phyloP scores from a whole-genome alignment of 2,329 filamentous ascomycete genomes.

The Colletotrichum cuscutae region DNA sequence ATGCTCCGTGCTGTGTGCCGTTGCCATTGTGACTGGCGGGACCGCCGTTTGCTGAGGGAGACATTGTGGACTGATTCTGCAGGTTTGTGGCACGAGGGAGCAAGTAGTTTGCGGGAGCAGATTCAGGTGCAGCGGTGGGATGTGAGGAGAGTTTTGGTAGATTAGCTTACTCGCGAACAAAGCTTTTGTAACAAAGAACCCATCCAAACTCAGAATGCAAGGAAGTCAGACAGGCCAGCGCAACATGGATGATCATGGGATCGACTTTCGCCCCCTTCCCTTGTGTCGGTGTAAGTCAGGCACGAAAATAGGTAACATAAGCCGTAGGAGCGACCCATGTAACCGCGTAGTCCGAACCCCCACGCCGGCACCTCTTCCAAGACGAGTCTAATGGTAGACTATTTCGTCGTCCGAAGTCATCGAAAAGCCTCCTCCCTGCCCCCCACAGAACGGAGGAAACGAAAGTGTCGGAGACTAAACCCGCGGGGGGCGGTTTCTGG shows the following conservation, averaged over 20 bases:
- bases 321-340: not conserved
- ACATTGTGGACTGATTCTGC: constrained; percentile 13
- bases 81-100: not conserved
- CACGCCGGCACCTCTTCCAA: constrained; percentile 14
- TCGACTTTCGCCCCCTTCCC: constrained; percentile 5
- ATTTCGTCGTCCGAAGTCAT: constrained; percentile 3
- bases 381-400: not conserved
- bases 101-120: not conserved
- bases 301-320: not conserved
- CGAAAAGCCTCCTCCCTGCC: constrained; percentile 3
- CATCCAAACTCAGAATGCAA: not conserved
- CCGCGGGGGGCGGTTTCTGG: constrained; percentile 3
- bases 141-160: not conserved
- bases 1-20: not conserved
- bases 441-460: constrained; percentile 26
- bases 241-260: constrained; percentile 17
- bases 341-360: constrained; percentile 10
- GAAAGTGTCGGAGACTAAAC: constrained; percentile 5
- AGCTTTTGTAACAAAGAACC: constrained; percentile 1
- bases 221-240: not conserved
- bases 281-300: constrained; percentile 13
- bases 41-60: constrained; percentile 27
- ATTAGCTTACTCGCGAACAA: not conserved
- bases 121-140: not conserved
- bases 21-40: constrained; percentile 21